Evolutionary conservation across 768 basidiomycete species (phyloP).

Genomic region (Russula sp.): DNA sequence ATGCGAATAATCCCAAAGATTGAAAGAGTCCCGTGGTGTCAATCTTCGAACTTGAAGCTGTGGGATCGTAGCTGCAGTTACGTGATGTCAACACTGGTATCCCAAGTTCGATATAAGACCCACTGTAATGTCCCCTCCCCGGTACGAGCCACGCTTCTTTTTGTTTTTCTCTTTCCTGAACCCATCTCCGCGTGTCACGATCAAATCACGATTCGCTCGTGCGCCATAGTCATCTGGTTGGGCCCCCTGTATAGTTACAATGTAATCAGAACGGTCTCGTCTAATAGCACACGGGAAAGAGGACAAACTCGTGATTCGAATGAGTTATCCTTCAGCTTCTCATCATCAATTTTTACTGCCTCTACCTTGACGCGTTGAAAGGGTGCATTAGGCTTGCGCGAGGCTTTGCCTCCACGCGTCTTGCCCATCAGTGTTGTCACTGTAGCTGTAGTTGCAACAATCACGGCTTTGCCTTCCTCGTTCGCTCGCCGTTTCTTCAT

Average conservation of each 20-base stretch:
- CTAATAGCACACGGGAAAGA: conserved; percentile 12
- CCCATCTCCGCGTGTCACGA: conserved; percentile 89
- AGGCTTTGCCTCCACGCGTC: conserved; percentile 37
- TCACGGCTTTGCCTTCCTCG: conserved; percentile 20
- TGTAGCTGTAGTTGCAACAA: conserved; percentile 11
- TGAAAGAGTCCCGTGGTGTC: conserved; percentile 2
- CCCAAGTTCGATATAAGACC: not conserved
- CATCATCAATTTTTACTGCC: conserved; percentile 48
- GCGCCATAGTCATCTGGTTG: conserved; percentile 81
- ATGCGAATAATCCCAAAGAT: not conserved
- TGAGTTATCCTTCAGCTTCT: conserved; percentile 62
- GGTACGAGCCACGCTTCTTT: conserved; percentile 95
- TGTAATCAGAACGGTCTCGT: conserved; percentile 13
- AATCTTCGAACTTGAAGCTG: conserved; percentile 80
- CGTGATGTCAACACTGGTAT: not conserved
- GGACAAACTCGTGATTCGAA: conserved; percentile 73
- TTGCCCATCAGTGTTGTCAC: conserved; percentile 19
- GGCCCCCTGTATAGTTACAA: conserved; percentile 48
- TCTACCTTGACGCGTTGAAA: conserved; percentile 80
- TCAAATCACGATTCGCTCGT: conserved; percentile 78
- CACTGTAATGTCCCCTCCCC: conserved; percentile 93
- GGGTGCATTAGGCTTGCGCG: conserved; percentile 51
- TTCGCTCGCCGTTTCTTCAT: conserved; percentile 27
- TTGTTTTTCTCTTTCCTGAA: conserved; percentile 99
- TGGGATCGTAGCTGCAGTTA: conserved; percentile 65